Percentiles rank a stretch among this genome's conserved stretches.
phyloP scores from a whole-genome alignment of 139 green algal genomes.

The Desmodesmus armatus region DNA sequence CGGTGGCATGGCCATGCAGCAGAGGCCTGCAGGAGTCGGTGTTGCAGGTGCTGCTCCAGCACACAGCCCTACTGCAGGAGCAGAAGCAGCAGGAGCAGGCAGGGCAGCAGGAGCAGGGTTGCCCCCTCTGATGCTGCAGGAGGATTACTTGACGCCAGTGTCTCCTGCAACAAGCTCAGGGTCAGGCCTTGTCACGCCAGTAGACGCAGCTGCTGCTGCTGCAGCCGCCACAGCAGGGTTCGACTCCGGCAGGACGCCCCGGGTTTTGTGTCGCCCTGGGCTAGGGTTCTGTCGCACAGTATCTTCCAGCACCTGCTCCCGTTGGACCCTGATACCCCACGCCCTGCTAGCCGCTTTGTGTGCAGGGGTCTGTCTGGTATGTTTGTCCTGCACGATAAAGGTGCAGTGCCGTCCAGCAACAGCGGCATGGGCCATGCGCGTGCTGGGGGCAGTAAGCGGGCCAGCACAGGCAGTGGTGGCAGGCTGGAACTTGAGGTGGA shows the following conservation, averaged over 20 bases:
- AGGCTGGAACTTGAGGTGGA: conserved; percentile 68
- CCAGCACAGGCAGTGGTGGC: conserved; percentile 26
- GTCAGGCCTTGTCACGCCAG: not conserved
- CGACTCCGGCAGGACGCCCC: not conserved
- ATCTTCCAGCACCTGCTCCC: conserved; percentile 38
- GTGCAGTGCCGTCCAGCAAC: not conserved
- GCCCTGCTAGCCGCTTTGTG: not conserved
- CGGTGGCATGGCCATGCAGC: not conserved
- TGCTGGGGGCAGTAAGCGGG: not conserved
- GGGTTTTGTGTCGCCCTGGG: conserved; percentile 42
- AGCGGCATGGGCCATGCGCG: not conserved
- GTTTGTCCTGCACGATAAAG: conserved; percentile 53
- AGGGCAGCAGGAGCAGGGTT: not conserved
- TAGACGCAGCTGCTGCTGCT: conserved; percentile 8
- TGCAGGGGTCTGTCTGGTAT: conserved; percentile 44
- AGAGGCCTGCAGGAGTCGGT: not conserved
- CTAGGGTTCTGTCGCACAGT: conserved; percentile 27
- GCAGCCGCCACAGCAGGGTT: not conserved
- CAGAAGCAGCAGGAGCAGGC: conserved; percentile 10
- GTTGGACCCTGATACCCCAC: conserved; percentile 12
- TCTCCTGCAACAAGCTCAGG: not conserved
- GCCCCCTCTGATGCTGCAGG: not conserved
- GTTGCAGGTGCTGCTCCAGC: not conserved
- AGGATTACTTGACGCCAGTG: conserved; percentile 26
- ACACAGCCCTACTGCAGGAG: not conserved